phyloP scores from a whole-genome alignment of 306 rosid genomes.

The Sophora flavescens region DNA sequence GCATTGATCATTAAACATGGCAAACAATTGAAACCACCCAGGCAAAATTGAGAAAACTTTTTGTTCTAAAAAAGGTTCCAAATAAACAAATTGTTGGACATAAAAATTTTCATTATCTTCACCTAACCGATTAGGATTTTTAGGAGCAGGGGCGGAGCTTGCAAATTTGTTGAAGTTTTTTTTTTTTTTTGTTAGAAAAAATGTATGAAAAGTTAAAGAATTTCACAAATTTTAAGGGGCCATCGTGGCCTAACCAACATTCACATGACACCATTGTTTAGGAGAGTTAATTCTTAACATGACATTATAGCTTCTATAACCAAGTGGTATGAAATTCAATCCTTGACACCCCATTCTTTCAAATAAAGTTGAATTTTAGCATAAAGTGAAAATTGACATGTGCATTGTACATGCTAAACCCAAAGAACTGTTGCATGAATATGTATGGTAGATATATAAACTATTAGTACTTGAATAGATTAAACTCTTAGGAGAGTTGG shows the following conservation, averaged over 20 bases:
- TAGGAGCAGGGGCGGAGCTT: not conserved
- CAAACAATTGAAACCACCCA: not conserved
- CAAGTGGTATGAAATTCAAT: not conserved
- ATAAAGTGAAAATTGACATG: not conserved
- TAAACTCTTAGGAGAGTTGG: not conserved
- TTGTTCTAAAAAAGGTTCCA: not conserved
- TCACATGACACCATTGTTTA: not conserved
- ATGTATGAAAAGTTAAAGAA: too few relatives aligned
- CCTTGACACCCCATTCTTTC: not conserved
- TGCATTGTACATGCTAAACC: not conserved
- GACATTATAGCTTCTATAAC: not conserved
- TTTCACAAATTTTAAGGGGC: not conserved
- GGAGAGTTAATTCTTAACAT: not conserved
- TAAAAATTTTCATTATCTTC: not conserved
- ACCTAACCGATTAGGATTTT: not conserved
- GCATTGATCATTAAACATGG: not conserved
- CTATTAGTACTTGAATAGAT: not conserved
- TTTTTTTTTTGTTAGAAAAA: not conserved
- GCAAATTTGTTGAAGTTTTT: not conserved
- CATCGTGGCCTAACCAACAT: not conserved
- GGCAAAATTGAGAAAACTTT: not conserved
- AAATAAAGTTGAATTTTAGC: not conserved
- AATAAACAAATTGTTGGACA: conserved; percentile 12
- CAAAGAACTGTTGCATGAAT: not conserved
- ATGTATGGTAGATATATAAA: not conserved